phyloP scores from a whole-genome alignment of 2,329 filamentous ascomycete species.

The Exophiala spinifera region DNA sequence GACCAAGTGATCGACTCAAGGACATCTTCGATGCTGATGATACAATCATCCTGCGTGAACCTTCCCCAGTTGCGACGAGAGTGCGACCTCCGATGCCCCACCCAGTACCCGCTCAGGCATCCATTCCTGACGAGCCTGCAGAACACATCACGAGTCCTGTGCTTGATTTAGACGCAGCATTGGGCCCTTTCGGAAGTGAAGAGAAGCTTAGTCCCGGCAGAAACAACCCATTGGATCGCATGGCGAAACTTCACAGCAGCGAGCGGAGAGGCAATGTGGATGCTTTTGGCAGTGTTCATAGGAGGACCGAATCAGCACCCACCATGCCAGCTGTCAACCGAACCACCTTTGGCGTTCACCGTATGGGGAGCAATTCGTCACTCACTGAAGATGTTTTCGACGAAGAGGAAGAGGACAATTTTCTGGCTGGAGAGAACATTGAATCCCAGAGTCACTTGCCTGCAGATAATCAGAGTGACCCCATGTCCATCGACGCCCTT shows the following conservation, averaged over 20 bases:
- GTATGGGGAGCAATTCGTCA: slow-evolving; percentile 38
- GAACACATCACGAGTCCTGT: slow-evolving; percentile 72
- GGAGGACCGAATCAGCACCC: slow-evolving; percentile 49
- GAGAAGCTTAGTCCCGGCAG: slow-evolving; percentile 37
- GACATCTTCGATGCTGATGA: slow-evolving; percentile 51
- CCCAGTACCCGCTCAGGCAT: neutral
- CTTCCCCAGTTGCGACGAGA: slow-evolving; percentile 28
- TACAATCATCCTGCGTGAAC: slow-evolving; percentile 46
- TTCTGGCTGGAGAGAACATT: slow-evolving; percentile 36
- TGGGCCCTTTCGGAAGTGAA: slow-evolving; percentile 83
- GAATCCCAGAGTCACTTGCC: neutral
- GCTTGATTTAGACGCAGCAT: slow-evolving; percentile 89
- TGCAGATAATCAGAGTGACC: neutral
- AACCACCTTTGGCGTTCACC: slow-evolving; percentile 37
- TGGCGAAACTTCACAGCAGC: slow-evolving; percentile 49
- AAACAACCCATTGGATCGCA: slow-evolving; percentile 34
- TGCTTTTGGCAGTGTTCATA: slow-evolving; percentile 36
- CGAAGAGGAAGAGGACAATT: slow-evolving; percentile 51
- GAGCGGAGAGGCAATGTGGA: slow-evolving; percentile 44
- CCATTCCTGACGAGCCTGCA: slow-evolving; percentile 34
- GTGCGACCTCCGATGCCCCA: slow-evolving; percentile 11
- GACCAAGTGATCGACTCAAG: slow-evolving; percentile 38
- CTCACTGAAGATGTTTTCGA: slow-evolving; percentile 49
- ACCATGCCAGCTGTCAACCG: slow-evolving; percentile 49
- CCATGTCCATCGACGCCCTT: slow-evolving; percentile 5